A percentile compares a stretch with the other conserved stretches of the same genome.
phyloP scores from a whole-genome alignment of 2,329 filamentous ascomycete genomes.

The Nemania bipapillata region DNA sequence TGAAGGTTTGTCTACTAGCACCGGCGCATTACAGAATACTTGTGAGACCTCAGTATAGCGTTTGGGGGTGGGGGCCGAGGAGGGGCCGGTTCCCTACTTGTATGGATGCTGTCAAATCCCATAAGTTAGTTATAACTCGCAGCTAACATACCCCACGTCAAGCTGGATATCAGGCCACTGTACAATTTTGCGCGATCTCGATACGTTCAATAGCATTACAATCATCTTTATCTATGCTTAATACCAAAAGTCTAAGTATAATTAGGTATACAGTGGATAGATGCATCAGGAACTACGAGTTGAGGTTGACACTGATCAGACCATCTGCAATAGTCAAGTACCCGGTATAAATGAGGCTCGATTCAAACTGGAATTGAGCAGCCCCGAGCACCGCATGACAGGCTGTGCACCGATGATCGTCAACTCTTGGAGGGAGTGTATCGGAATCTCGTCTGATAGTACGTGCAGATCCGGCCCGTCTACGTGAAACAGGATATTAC shows the following conservation, averaged over 20 bases:
- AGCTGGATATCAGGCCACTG: not conserved
- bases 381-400: constrained; percentile 36
- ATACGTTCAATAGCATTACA: not conserved
- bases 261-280: not conserved
- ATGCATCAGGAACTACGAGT: not conserved
- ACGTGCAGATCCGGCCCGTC: constrained; percentile 43
- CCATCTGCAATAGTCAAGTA: no score
- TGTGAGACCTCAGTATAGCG: not conserved
- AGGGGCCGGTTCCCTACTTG: not conserved
- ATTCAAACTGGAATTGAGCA: constrained; percentile 21
- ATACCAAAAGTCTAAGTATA: not conserved
- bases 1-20: not conserved
- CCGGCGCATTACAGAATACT: not conserved
- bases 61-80: not conserved
- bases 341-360: constrained; percentile 11
- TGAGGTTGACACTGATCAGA: not conserved
- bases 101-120: constrained; percentile 2
- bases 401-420: constrained; percentile 41
- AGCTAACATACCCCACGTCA: not conserved
- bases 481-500: constrained; percentile 43
- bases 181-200: not conserved
- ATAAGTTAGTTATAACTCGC: no score
- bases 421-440: constrained; percentile 37
- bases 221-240: not conserved
- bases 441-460: constrained; percentile 43